A percentile compares a stretch with the other conserved stretches of the same genome.
These are phyloP conservation scores for Sugiyamaella floridensis DNA, from an alignment of 805 yeast genomes.

Conservation along the genomic window DNA sequence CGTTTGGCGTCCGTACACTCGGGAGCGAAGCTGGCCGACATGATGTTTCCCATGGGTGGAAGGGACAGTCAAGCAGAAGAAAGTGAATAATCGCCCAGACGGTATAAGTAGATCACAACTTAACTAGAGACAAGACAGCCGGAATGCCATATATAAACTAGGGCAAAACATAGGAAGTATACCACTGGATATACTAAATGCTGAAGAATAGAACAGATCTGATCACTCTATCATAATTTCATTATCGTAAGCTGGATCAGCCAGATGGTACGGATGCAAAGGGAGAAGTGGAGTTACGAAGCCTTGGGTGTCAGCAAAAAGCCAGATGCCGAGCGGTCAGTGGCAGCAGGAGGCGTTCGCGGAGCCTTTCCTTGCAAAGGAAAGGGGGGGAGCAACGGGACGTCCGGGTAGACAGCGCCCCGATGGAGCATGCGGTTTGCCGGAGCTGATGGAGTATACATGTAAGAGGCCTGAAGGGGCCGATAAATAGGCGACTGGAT, in stretches of 20 bases:
- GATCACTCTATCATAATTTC: neutral
- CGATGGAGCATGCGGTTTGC: neutral
- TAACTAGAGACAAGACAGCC: too few species aligned
- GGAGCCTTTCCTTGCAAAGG: neutral
- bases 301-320: neutral
- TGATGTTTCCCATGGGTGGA: slow-evolving; percentile 52
- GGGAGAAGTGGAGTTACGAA: neutral
- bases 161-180: neutral
- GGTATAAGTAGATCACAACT: too few species aligned
- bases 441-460: neutral
- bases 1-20: slow-evolving; percentile 87
- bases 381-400: neutral
- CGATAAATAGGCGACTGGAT: neutral
- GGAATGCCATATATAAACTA: too few species aligned
- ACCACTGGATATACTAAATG: neutral
- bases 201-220: neutral
- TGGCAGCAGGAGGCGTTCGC: neutral
- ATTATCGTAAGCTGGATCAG: neutral
- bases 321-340: neutral
- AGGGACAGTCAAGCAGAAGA: neutral
- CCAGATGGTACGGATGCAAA: neutral
- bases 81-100: too few species aligned
- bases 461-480: neutral
- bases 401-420: neutral
- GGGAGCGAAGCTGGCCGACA: slow-evolving; percentile 91